Evolutionary conservation across 78 protist genomes (phyloP).

Genomic region (Polysphondylium violaceum): DNA sequence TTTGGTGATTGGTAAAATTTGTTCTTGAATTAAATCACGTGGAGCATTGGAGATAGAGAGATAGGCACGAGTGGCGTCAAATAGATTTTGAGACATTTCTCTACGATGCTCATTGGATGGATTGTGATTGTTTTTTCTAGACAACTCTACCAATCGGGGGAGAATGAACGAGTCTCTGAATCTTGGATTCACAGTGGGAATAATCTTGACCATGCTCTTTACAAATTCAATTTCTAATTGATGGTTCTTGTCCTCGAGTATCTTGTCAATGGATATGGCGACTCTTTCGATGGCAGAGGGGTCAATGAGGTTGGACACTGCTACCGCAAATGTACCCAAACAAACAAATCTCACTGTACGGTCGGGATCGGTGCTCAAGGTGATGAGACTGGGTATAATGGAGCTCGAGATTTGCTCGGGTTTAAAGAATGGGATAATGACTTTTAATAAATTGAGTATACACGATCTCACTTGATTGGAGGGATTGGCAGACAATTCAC

Average conservation of each 20-base stretch:
- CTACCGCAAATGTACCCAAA: constrained; percentile 43
- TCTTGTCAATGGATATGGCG: constrained; percentile 33
- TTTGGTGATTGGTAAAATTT: constrained; percentile 31
- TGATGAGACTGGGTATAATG: constrained; percentile 56
- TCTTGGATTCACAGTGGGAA: constrained; percentile 62
- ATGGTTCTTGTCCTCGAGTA: constrained; percentile 63
- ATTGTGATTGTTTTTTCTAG: constrained; percentile 54
- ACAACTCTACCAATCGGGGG: constrained; percentile 49
- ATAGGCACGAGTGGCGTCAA: constrained; percentile 25
- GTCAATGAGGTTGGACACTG: constrained; percentile 8
- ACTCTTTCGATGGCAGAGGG: constrained; percentile 14
- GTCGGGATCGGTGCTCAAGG: constrained; percentile 76
- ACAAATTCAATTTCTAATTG: constrained; percentile 58
- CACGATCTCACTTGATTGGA: constrained; percentile 63
- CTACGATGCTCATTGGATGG: constrained; percentile 60
- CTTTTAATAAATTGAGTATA: constrained; percentile 49
- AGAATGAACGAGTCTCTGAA: constrained; percentile 64
- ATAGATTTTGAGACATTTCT: constrained; percentile 62
- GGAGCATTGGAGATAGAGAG: constrained; percentile 12
- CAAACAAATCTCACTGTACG: constrained; percentile 44
- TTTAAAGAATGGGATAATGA: constrained; percentile 43
- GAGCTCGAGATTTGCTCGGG: constrained; percentile 32
- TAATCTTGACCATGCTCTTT: constrained; percentile 42
- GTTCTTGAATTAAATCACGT: constrained; percentile 41
- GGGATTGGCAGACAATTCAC: constrained; percentile 54